Evolutionary conservation across 116 monocot genomes (phyloP).

Genomic region (Cymodocea nodosa): DNA sequence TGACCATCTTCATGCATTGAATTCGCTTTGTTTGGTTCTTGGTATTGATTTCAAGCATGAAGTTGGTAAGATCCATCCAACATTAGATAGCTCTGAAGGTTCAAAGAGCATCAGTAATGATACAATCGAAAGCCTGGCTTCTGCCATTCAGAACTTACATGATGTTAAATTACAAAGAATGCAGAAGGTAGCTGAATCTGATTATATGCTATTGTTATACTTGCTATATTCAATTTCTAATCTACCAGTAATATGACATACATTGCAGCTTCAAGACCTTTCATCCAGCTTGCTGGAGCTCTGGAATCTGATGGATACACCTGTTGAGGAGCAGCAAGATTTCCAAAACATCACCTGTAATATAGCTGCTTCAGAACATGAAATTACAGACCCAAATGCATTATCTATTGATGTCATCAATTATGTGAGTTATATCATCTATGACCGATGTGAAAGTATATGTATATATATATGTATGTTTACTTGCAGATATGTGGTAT

Average conservation of each 20-base stretch:
- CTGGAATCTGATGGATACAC: slow-evolving; percentile 97
- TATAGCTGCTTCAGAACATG: slow-evolving; percentile 87
- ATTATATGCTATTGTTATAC: too few relatives aligned
- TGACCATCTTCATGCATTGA: too few relatives aligned
- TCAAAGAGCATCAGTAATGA: slow-evolving; percentile 20
- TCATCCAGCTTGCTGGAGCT: slow-evolving; percentile 70
- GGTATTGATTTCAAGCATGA: background rate
- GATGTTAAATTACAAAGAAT: slow-evolving; percentile 71
- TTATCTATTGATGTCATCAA: slow-evolving; percentile 60
- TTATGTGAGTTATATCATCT: slow-evolving; percentile 32
- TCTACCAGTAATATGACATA: background rate
- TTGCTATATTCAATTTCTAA: background rate
- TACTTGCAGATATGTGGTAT: background rate
- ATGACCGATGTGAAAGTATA: background rate
- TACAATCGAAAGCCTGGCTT: slow-evolving; percentile 43
- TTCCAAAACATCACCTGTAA: slow-evolving; percentile 78
- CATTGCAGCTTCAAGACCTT: slow-evolving; percentile 87
- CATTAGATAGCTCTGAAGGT: background rate
- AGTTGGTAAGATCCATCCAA: background rate
- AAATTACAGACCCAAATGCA: slow-evolving; percentile 55
- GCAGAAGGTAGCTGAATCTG: slow-evolving; percentile 46
- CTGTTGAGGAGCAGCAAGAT: slow-evolving; percentile 72
- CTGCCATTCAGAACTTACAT: slow-evolving; percentile 34
- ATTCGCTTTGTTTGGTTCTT: background rate
- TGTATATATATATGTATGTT: background rate